phyloP scores from a whole-genome alignment of 768 basidiomycete species.

The Boletus huronensis region DNA sequence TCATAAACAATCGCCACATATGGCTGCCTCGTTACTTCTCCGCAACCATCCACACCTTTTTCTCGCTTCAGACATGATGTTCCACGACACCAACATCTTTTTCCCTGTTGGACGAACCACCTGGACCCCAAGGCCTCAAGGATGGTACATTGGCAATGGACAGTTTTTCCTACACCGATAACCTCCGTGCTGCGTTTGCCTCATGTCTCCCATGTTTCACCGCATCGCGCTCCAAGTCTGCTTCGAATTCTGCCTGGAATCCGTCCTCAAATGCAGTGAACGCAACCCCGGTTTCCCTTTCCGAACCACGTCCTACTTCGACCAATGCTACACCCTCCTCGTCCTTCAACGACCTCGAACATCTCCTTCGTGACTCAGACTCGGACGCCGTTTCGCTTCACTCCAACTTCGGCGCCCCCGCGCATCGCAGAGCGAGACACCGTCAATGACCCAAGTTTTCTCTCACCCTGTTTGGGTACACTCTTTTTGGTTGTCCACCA shows the following conservation, averaged over 20 bases:
- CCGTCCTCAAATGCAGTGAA: not conserved
- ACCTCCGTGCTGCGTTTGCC: slow-evolving; percentile 51
- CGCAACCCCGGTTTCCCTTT: slow-evolving; percentile 11
- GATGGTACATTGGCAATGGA: slow-evolving; percentile 39
- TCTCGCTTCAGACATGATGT: not conserved
- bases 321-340: slow-evolving; percentile 7
- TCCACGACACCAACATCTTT: not conserved
- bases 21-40: not conserved
- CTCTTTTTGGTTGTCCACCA: slow-evolving; percentile 61
- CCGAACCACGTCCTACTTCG: slow-evolving; percentile 27
- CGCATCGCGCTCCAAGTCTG: slow-evolving; percentile 34
- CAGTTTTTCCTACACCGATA: slow-evolving; percentile 61
- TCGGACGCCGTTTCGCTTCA: slow-evolving; percentile 63
- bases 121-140: not conserved
- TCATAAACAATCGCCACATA: no score
- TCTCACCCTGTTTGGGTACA: slow-evolving; percentile 63
- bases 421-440: slow-evolving; percentile 31
- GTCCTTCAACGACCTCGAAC: slow-evolving; percentile 42
- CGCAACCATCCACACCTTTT: not conserved
- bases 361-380: slow-evolving; percentile 49
- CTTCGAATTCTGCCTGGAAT: slow-evolving; percentile 10
- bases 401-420: slow-evolving; percentile 51
- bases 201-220: slow-evolving; percentile 60
- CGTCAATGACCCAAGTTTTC: slow-evolving; percentile 31
- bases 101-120: not conserved